Base-by-base conservation (phyloP, 148 eudicot genomes). In the Amaranthus palmeri region DNA sequence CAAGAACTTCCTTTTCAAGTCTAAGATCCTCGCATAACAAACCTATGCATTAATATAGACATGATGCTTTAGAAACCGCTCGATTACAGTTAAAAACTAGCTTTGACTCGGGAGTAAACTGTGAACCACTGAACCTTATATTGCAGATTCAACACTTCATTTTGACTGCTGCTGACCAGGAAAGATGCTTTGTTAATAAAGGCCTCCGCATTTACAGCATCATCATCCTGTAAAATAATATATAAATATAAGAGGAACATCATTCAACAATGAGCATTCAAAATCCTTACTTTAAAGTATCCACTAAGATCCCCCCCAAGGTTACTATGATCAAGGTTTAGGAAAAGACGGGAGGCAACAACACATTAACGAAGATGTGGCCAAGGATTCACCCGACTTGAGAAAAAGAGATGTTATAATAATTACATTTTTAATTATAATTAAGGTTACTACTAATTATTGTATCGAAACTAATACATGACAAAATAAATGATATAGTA, bases 161-260 rank as follows among this genome's bases (percentile, higher is more conserved):
- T 86, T 71, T 82, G 88, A 73, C 93, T 93, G 72, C 75, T 93
- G 96, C 88, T 93, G 69, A 91, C 96, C 74, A 91, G 76, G 76
- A 93, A 93, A 58, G 98, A 93, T 46, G 98, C 98, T 85, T 93
- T 93, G 74, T 91, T 93, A 66, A 93, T 93, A 70, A 91, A 93
- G 55, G 97, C 91, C 84, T 93, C 98, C 18, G 98, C 98, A 84
- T 86, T 93, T 54, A 86, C 81, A 43, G 97, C 97, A 82, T 93
- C 98, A 81, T 93, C 98, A 74, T 93, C 98, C 98, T 93, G 76
- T 80, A 79, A 86, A 74, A 67, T 10, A 71, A 71, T 3, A 64
- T 18, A 72, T 7, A 12, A n/a, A 46, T n/a, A 56, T 7, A 47
- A 46, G 9, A 54, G 25, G 36, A 7, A 65, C 17, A 40, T 52